Evolutionary conservation across 148 eudicot species (phyloP).

Genomic region (Rhododendron vialii): DNA sequence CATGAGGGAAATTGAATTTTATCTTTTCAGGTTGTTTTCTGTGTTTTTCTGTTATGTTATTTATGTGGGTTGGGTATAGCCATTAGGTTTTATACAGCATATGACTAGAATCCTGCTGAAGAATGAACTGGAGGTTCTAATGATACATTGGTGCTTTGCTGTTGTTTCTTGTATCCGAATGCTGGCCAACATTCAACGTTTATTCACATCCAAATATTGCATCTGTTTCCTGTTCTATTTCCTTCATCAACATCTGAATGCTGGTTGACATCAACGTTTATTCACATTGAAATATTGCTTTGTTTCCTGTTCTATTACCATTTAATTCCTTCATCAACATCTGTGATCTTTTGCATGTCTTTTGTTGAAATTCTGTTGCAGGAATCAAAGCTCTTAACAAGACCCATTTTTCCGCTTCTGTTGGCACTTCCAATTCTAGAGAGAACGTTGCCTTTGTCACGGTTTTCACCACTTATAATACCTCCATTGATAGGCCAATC

Average conservation of each 20-base stretch:
- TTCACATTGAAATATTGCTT: too few species aligned
- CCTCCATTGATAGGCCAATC: constrained; percentile 31
- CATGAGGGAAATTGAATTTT: too few species aligned
- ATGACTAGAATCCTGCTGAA: neutral
- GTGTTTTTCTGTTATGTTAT: neutral
- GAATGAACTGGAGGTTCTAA: neutral
- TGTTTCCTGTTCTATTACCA: neutral
- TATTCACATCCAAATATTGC: neutral
- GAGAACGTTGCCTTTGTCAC: constrained; percentile 59
- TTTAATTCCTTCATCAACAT: neutral
- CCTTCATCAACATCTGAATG: too few species aligned
- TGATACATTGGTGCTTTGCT: neutral
- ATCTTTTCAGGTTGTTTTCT: neutral
- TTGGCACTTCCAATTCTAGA: constrained; percentile 26
- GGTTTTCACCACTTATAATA: constrained; percentile 64
- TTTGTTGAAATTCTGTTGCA: constrained; percentile 31
- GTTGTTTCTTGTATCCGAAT: neutral
- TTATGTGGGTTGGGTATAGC: neutral
- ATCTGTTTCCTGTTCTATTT: neutral
- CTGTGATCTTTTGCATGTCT: neutral
- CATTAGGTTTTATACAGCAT: neutral
- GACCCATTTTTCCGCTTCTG: constrained; percentile 35
- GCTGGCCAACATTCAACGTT: too few species aligned
- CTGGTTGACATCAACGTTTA: too few species aligned
- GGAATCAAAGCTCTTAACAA: constrained; percentile 72